Conservation (phyloP, 495 filamentous ascomycete genomes). For the Podospora pseudoanserina region DNA sequence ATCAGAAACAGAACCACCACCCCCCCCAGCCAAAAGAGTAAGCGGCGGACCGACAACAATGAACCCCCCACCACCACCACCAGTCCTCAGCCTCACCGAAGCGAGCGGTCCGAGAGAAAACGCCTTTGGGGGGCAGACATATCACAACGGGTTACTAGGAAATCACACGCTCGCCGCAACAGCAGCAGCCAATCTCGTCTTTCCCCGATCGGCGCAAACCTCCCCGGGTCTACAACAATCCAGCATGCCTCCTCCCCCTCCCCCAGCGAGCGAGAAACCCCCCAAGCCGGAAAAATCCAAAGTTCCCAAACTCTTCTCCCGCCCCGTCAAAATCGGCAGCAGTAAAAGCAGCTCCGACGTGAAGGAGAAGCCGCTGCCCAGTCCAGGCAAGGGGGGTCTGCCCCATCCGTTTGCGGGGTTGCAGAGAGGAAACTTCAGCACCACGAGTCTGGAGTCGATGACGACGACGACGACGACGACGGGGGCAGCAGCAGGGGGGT, state of each 20-base stretch:
- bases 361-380: constrained; percentile 69
- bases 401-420: constrained; percentile 57
- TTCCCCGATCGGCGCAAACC: constrained; percentile 58
- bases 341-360: constrained; percentile 59
- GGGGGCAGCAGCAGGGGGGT: too few species aligned
- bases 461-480: too few species aligned
- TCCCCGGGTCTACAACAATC: constrained; percentile 44
- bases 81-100: constrained; percentile 49
- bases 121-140: constrained; percentile 50
- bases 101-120: constrained; percentile 53
- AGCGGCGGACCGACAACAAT: constrained; percentile 50
- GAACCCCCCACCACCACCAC: constrained; percentile 45
- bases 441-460: constrained; percentile 67
- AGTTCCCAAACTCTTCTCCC: constrained; percentile 80
- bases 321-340: constrained; percentile 71
- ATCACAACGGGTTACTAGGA: constrained; percentile 67
- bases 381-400: constrained; percentile 66
- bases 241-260: constrained; percentile 28
- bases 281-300: constrained; percentile 75
- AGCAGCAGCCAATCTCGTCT: constrained; percentile 82
- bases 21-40: constrained; percentile 36
- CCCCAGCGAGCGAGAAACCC: constrained; percentile 59
- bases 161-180: constrained; percentile 66
- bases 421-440: constrained; percentile 69
- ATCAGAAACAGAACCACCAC: constrained; percentile 31